These are phyloP conservation scores for Kuraishia borneana DNA, from an alignment of 805 yeast species.

Conservation along the genomic window DNA sequence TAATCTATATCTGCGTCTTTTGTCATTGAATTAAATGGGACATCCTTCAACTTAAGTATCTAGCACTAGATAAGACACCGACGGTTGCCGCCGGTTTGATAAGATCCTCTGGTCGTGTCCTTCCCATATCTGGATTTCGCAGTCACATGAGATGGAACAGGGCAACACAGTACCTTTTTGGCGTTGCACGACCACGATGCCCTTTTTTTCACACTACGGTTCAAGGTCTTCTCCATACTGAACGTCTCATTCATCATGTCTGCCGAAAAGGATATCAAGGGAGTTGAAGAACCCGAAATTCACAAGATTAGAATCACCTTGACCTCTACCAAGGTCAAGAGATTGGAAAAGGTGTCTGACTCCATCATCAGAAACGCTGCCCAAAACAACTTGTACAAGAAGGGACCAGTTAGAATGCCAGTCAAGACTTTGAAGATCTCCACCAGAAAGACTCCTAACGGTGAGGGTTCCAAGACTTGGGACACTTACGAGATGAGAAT, in stretches of 20 bases:
- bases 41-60: too few relatives aligned
- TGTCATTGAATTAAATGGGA: too few relatives aligned
- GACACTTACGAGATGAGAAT: constrained; percentile 99
- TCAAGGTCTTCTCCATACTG: constrained; percentile 8
- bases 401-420: constrained; percentile 99
- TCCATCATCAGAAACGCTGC: constrained; percentile 84
- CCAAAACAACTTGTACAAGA: constrained; percentile 74
- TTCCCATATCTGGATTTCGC: too few relatives aligned
- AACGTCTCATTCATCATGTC: constrained; percentile 46
- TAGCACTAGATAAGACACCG: too few relatives aligned
- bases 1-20: constrained; percentile 13
- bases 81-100: too few relatives aligned
- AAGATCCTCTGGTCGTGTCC: too few relatives aligned
- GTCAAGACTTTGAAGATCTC: constrained; percentile 95
- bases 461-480: constrained; percentile 99
- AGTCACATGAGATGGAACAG: too few relatives aligned
- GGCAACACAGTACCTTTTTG: too few relatives aligned
- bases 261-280: constrained; percentile 78
- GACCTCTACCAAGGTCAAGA: constrained; percentile 98
- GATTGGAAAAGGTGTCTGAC: constrained; percentile 91
- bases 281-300: constrained; percentile 71
- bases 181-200: too few relatives aligned
- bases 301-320: constrained; percentile 98
- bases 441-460: constrained; percentile 99
- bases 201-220: too few relatives aligned